Conservation (phyloP, 2,329 filamentous ascomycete species). For the Penicillium sp. region DNA sequence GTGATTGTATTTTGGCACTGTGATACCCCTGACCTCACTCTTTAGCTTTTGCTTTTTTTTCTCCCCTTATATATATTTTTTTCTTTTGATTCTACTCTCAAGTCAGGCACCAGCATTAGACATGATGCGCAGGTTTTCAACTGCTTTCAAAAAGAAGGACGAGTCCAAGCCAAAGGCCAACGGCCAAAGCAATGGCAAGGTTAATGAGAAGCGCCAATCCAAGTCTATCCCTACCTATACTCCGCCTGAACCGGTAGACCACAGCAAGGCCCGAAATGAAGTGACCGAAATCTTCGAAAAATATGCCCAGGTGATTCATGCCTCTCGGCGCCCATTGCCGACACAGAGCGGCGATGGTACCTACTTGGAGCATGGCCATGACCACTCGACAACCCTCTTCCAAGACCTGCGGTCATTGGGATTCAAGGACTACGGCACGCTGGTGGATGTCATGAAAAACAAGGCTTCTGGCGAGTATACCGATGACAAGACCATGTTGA, state of each 20-base stretch:
- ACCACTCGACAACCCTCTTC: constrained; percentile 50
- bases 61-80: constrained; percentile 9
- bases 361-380: constrained; percentile 45
- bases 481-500: constrained; percentile 74
- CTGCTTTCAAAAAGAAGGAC: constrained; percentile 37
- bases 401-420: constrained; percentile 58
- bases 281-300: constrained; percentile 40
- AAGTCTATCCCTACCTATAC: constrained; percentile 24
- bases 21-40: constrained; percentile 8
- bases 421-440: constrained; percentile 58
- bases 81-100: background rate
- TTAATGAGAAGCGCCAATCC: constrained; percentile 29
- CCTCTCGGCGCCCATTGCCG: constrained; percentile 60
- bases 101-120: background rate
- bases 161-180: constrained; percentile 32
- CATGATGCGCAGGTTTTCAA: constrained; percentile 36
- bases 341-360: constrained; percentile 61
- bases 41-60: constrained; percentile 13
- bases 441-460: constrained; percentile 57
- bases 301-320: constrained; percentile 47
- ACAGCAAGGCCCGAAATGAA: constrained; percentile 36
- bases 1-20: background rate
- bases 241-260: constrained; percentile 18
- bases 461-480: constrained; percentile 62
- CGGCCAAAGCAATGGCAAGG: constrained; percentile 10